These are phyloP conservation scores for Peronosclerospora sorghi DNA, from an alignment of 352 stramenopile genomes.

Conservation along the genomic window DNA sequence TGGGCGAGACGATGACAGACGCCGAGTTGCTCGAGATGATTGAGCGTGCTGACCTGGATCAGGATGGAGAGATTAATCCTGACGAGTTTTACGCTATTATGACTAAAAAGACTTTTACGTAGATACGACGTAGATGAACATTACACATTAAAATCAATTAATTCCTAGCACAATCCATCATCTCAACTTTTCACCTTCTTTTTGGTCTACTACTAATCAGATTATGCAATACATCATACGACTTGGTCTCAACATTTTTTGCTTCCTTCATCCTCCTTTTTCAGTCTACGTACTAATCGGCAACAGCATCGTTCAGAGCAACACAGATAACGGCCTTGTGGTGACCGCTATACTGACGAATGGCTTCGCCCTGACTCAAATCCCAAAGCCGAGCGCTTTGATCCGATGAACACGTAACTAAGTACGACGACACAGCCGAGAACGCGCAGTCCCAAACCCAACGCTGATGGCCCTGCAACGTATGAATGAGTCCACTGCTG, in stretches of 20 bases:
- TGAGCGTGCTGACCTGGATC: slow-evolving; percentile 90
- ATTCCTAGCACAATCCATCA: neutral
- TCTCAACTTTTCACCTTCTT: too few species aligned
- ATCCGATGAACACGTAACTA: slow-evolving; percentile 95
- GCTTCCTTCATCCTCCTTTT: neutral
- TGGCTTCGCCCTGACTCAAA: slow-evolving; percentile 80
- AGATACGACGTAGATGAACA: slow-evolving; percentile 3
- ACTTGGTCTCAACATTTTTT: neutral
- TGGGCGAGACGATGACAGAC: slow-evolving; percentile 98
- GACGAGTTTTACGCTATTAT: slow-evolving; percentile 98
- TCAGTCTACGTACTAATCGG: too few species aligned
- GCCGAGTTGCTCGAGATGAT: slow-evolving; percentile 99
- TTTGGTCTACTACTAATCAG: too few species aligned
- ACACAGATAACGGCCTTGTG: slow-evolving; percentile 86
- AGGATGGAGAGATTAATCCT: slow-evolving; percentile 93
- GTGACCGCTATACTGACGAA: slow-evolving; percentile 84
- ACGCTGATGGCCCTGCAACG: slow-evolving; percentile 83
- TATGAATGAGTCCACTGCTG: slow-evolving; percentile 54
- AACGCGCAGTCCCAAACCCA: slow-evolving; percentile 99
- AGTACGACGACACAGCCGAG: slow-evolving; percentile 94
- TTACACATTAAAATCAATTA: slow-evolving; percentile 11
- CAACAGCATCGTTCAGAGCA: slow-evolving; percentile 76
- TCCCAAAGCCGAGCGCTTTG: slow-evolving; percentile 96
- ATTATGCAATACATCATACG: neutral
- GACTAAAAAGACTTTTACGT: slow-evolving; percentile 92